These are phyloP conservation scores for Neurospora hispaniola DNA, from an alignment of 495 filamentous ascomycete genomes.

Conservation along the genomic window DNA sequence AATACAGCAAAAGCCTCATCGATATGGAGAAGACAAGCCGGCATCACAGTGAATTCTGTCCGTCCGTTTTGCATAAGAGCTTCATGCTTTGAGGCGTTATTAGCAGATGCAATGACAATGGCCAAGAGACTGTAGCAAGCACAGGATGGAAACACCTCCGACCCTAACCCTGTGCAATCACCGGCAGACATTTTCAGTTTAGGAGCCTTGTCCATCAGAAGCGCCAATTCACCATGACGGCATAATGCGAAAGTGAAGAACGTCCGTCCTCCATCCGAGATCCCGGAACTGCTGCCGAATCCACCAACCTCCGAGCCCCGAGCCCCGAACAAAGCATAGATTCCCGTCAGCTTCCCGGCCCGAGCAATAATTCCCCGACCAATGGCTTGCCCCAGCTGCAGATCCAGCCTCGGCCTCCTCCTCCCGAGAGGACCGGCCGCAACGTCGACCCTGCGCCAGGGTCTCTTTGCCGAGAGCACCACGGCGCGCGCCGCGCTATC, in stretches of 20 bases:
- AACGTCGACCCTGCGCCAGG: conserved; percentile 4
- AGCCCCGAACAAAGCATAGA: background rate
- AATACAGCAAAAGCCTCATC: background rate
- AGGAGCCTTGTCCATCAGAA: background rate
- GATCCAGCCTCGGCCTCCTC: conserved; percentile 10
- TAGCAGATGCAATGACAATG: background rate
- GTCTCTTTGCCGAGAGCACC: conserved; percentile 1
- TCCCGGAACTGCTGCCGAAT: background rate
- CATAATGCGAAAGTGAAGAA: background rate
- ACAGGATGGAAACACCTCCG: background rate
- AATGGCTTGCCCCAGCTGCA: conserved; percentile 24
- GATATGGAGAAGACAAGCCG: background rate
- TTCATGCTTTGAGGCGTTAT: too few relatives aligned
- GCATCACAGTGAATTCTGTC: background rate
- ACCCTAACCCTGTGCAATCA: conserved; percentile 18
- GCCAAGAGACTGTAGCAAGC: background rate
- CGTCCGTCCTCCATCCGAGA: background rate
- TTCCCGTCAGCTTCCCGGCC: conserved; percentile 1
- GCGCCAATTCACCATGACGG: background rate
- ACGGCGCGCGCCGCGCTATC: background rate
- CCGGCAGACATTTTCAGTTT: background rate
- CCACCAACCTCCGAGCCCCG: conserved; percentile 4
- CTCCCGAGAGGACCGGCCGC: conserved; percentile 4
- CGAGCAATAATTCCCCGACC: background rate
- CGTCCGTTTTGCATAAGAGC: too few relatives aligned